A percentile compares a stretch with the other conserved stretches of the same genome.
phyloP scores from a whole-genome alignment of 345 rosid genomes.

The Adansonia digitata region DNA sequence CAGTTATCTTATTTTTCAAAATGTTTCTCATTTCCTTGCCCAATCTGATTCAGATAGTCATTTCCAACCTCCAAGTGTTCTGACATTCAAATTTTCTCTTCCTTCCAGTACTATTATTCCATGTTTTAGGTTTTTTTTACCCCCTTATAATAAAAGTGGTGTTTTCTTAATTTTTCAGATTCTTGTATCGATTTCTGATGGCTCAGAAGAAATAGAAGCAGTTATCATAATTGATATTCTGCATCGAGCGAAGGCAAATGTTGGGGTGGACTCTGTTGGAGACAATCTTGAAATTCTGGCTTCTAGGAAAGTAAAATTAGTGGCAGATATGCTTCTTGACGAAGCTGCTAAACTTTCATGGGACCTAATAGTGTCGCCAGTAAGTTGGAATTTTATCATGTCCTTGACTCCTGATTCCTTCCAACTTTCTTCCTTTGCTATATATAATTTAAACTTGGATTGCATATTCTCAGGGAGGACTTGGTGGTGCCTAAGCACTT shows the following conservation, averaged over 20 bases:
- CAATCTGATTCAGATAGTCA: neutral
- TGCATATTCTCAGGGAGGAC: constrained; percentile 60
- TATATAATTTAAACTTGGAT: neutral
- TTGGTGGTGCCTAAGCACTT: constrained; percentile 90
- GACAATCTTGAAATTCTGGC: constrained; percentile 68
- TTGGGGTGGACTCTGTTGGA: constrained; percentile 78
- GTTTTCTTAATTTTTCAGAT: constrained; percentile 37
- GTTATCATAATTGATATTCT: constrained; percentile 69
- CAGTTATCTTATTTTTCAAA: neutral
- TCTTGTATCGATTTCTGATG: constrained; percentile 86
- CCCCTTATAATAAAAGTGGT: neutral
- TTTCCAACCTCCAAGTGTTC: neutral
- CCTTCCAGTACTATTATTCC: neutral
- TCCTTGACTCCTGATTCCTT: neutral
- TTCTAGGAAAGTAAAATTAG: constrained; percentile 81
- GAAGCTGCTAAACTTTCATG: constrained; percentile 78
- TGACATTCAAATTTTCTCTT: neutral
- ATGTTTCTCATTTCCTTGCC: neutral
- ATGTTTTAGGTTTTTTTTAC: neutral
- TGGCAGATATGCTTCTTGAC: constrained; percentile 79
- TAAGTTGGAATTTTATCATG: constrained; percentile 28
- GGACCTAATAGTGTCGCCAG: constrained; percentile 87
- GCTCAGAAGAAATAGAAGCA: constrained; percentile 97
- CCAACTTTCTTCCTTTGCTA: neutral
- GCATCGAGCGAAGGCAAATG: constrained; percentile 80